phyloP scores from a whole-genome alignment of 176 grass and related monocot species.

The Elaeis guineensis region DNA sequence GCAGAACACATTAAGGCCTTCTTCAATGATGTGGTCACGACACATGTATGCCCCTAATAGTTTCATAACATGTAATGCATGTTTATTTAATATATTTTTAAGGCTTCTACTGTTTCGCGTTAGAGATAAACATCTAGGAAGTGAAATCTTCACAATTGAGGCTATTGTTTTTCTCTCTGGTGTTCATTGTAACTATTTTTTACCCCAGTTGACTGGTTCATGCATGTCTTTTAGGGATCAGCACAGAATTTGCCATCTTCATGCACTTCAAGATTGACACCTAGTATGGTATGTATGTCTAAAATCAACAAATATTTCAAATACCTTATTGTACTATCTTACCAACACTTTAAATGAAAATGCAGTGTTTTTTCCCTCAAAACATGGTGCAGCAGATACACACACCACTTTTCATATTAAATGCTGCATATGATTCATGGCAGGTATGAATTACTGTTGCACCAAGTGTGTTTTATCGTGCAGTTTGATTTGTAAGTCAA shows the following conservation, averaged over 20 bases:
- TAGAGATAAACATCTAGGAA: no score
- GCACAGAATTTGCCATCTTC: slow-evolving; percentile 44
- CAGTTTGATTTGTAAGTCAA: no score
- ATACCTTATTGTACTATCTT: no score
- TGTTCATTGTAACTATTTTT: not conserved
- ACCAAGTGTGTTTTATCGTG: no score
- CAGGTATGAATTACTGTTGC: slow-evolving; percentile 31
- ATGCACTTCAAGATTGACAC: slow-evolving; percentile 37
- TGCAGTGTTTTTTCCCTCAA: slow-evolving; percentile 89
- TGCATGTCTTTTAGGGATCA: slow-evolving; percentile 31
- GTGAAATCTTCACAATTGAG: no score
- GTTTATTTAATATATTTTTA: no score
- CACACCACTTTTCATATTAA: slow-evolving; percentile 69
- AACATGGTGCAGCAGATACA: slow-evolving; percentile 46
- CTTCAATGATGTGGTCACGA: slow-evolving; percentile 31
- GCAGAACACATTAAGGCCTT: slow-evolving; percentile 30
- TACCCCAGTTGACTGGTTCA: not conserved
- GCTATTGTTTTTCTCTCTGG: no score
- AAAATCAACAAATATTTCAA: no score
- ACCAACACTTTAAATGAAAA: not conserved
- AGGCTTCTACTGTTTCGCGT: no score
- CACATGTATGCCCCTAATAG: slow-evolving; percentile 35
- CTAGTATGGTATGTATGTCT: slow-evolving; percentile 34
- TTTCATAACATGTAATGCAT: no score
- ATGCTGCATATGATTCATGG: slow-evolving; percentile 75